Conservation (phyloP, 805 yeast genomes). For the Candida suzukii region DNA sequence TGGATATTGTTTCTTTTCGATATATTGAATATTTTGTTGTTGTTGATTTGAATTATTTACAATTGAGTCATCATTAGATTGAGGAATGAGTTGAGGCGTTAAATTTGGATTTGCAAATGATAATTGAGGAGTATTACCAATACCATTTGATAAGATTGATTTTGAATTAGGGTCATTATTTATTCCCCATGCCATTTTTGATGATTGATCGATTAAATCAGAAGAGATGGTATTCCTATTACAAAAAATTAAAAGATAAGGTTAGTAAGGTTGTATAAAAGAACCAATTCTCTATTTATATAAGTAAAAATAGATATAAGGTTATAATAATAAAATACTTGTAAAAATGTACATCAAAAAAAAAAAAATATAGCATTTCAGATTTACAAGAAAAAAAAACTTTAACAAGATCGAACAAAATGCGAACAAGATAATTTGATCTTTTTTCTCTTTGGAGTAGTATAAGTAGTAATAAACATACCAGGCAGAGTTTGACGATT, state of each 20-base stretch:
- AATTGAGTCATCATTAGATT: background rate
- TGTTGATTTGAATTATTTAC: background rate
- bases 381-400: no score
- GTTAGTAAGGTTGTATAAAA: no score
- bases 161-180: background rate
- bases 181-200: background rate
- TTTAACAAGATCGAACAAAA: background rate
- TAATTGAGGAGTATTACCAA: background rate
- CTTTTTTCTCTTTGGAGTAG: no score
- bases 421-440: background rate
- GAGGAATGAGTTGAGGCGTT: background rate
- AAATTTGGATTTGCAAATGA: background rate
- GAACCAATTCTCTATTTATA: no score
- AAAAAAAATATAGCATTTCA: no score
- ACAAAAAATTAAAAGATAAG: background rate
- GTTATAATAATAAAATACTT: no score
- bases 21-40: background rate
- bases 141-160: background rate
- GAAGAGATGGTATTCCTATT: background rate
- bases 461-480: background rate
- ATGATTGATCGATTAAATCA: background rate
- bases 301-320: no score
- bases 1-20: conserved; percentile 27
- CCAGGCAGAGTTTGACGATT: background rate
- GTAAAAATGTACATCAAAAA: no score